A percentile compares a stretch with the other conserved stretches of the same genome.
These are phyloP conservation scores for Alternaria postmessia DNA, from an alignment of 2,329 filamentous ascomycete genomes.

Conservation along the genomic window DNA sequence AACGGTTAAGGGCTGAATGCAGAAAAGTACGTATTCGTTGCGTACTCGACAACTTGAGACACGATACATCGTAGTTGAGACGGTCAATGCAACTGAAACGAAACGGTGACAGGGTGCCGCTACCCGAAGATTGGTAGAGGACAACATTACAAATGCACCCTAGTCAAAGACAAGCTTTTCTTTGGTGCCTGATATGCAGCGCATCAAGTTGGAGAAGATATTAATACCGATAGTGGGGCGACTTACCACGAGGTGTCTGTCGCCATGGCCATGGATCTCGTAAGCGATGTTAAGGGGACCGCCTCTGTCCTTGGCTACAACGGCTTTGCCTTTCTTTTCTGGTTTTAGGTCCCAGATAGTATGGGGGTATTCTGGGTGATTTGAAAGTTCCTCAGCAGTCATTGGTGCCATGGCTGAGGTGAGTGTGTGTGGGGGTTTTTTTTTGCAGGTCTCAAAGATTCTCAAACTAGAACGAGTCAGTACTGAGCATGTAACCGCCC, in stretches of 20 bases:
- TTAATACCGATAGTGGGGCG: conserved; percentile 22
- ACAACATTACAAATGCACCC: conserved; percentile 34
- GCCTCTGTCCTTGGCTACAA: conserved; percentile 74
- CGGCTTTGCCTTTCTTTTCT: conserved; percentile 65
- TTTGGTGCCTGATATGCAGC: conserved; percentile 22
- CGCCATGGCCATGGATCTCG: conserved; percentile 80
- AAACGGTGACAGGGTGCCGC: conserved; percentile 37
- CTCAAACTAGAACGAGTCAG: conserved; percentile 17
- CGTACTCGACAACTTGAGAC: conserved; percentile 39
- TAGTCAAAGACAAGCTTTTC: neutral
- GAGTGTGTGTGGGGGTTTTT: neutral
- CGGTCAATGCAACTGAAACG: conserved; percentile 48
- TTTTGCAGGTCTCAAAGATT: neutral
- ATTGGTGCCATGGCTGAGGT: conserved; percentile 43
- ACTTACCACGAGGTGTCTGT: conserved; percentile 76
- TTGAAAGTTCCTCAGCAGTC: conserved; percentile 65
- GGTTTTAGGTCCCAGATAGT: conserved; percentile 75
- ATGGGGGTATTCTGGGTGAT: conserved; percentile 72
- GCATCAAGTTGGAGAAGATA: conserved; percentile 22
- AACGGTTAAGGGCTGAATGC: conserved; percentile 8
- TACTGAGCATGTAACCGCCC: neutral
- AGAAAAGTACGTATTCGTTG: conserved; percentile 11
- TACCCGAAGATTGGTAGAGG: conserved; percentile 14
- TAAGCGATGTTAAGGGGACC: conserved; percentile 80
- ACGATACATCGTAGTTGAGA: conserved; percentile 38